Base-by-base conservation (phyloP, 2,329 filamentous ascomycete genomes). In the Torrubiellomyces zombiae region DNA sequence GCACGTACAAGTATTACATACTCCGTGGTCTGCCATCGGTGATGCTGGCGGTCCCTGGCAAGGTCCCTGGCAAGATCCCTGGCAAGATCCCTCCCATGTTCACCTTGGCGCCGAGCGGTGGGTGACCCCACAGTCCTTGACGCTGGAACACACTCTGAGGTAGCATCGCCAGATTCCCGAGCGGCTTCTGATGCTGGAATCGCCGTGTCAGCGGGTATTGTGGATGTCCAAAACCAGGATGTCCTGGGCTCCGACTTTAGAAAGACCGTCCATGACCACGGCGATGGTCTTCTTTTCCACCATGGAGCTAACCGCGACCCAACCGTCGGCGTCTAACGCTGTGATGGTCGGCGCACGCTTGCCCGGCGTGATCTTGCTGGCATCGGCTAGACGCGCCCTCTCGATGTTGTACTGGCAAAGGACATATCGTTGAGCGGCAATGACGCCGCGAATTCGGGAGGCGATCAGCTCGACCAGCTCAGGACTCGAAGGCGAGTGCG, bases 401-500 rank as follows among this genome's bases (percentile, higher is more conserved):
- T 79, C 67, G 30, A 95, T 70, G 55, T 98, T 98, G 64, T 95
- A 98, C 46, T 91, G 83, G 60, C 89, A 95, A 16, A 95, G 69
- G 15, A 95, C 82, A 47, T 79, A 95, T 51, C 73, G 76, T 56
- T 98, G 82, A 7, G 89, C 89, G 20, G 82, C 86, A 45, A 98
- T 95, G 34, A 98, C 85, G 50, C 89, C 89, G 31, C 71, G 68
- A 44, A 98, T 93, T 42, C 89, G 74, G 8, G 76, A 75, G 15
- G 78, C 69, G 43, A 98, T 91, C 29, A 92, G 62, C 13, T 86
- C 69, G 27, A 95, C 75, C 29, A 94, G 62, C 34, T 74, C 70
- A 4, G 72, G 68, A 51, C 93, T 80, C 32, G 76, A 79, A 5
- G 85, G 75, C 29, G 73, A 67, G 47, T 75, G 82, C 20, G 83